These are phyloP conservation scores for Arctostaphylos glauca DNA, from an alignment of 148 eudicot species.

Conservation along the genomic window DNA sequence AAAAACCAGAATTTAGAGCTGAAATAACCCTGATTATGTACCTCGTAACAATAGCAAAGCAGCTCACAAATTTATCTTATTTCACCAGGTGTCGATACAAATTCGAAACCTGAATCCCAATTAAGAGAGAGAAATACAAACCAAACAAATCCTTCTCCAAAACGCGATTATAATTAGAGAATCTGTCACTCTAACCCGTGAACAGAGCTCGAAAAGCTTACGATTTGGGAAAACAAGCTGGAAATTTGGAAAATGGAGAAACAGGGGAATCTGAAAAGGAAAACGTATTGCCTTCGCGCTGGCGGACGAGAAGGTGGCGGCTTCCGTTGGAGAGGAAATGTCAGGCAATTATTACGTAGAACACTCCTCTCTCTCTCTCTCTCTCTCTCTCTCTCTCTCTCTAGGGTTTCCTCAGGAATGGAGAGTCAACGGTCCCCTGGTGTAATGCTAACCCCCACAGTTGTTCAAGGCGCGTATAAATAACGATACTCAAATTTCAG, in stretches of 20 bases:
- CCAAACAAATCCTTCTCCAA: background rate
- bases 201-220: too few relatives aligned
- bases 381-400: background rate
- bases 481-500: background rate
- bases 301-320: too few relatives aligned
- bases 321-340: background rate
- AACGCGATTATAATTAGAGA: background rate
- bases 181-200: background rate
- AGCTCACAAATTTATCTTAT: background rate
- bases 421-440: background rate
- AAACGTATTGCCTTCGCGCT: background rate
- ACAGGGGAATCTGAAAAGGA: background rate
- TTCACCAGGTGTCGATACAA: too few relatives aligned
- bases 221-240: background rate
- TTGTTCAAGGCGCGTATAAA: background rate
- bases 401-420: background rate
- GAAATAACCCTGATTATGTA: background rate
- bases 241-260: background rate
- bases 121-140: background rate
- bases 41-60: background rate
- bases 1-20: background rate
- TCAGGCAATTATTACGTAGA: background rate
- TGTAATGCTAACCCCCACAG: background rate
- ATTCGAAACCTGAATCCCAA: background rate
- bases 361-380: background rate